A percentile compares a stretch with the other conserved stretches of the same genome.
These are phyloP conservation scores for Hibiscus syriacus DNA, from an alignment of 345 rosid species.

Conservation along the genomic window DNA sequence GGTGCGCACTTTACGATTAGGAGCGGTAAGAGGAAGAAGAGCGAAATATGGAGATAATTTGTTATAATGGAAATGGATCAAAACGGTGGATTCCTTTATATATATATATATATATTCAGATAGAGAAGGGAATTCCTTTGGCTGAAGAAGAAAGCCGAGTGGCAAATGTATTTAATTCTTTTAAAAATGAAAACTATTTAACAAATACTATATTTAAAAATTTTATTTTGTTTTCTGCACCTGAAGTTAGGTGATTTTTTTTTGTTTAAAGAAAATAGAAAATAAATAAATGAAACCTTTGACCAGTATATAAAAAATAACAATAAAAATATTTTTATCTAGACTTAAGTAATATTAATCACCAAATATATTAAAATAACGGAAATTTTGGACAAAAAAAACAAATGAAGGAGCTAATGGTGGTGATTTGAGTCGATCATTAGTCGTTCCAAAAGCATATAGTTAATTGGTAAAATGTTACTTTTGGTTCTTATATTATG, in stretches of 20 bases:
- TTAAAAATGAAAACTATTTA: background rate
- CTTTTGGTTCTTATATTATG: too few species aligned
- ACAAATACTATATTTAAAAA: background rate
- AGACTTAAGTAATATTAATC: background rate
- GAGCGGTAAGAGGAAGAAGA: background rate
- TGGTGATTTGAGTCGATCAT: background rate
- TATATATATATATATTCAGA: too few species aligned
- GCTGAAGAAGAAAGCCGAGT: background rate
- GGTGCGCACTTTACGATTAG: constrained; percentile 22
- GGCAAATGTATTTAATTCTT: background rate
- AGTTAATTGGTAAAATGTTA: too few species aligned
- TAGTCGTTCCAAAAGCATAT: background rate
- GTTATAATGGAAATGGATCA: constrained; percentile 7
- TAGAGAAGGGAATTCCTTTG: background rate
- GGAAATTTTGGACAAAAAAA: background rate
- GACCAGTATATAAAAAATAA: background rate
- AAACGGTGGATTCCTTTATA: background rate
- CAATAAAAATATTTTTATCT: background rate
- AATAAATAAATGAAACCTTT: background rate
- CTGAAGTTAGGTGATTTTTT: background rate
- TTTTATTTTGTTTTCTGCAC: background rate
- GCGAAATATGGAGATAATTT: background rate
- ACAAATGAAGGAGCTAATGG: background rate
- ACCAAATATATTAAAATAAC: background rate
- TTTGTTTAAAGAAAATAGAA: background rate